These are phyloP conservation scores for Chenopodium album DNA, from an alignment of 148 eudicot genomes.

Conservation along the genomic window DNA sequence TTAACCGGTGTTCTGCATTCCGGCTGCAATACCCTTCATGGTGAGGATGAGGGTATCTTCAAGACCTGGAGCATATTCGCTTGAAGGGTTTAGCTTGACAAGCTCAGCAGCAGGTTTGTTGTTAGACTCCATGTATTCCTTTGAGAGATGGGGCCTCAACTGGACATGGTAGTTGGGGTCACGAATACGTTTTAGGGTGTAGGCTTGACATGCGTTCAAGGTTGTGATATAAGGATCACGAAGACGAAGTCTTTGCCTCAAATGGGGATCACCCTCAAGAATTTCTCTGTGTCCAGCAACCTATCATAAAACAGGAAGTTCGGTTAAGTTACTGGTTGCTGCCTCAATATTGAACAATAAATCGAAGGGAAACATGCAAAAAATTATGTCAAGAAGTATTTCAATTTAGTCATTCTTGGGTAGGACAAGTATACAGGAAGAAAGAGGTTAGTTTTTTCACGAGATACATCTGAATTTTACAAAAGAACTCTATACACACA, in stretches of 20 bases:
- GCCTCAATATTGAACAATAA: too few relatives aligned
- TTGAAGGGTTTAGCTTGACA: constrained; percentile 76
- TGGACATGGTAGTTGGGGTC: constrained; percentile 72
- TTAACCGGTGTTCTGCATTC: constrained; percentile 95
- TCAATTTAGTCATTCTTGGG: not conserved
- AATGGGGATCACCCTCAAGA: constrained; percentile 79
- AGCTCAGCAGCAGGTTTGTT: constrained; percentile 74
- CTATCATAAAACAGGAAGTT: constrained; percentile 32
- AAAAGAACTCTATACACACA: too few relatives aligned
- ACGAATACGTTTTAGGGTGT: constrained; percentile 83
- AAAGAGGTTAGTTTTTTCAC: not conserved
- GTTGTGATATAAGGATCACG: constrained; percentile 94
- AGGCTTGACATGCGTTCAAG: constrained; percentile 79
- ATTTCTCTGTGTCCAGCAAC: constrained; percentile 93
- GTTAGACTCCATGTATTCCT: constrained; percentile 59
- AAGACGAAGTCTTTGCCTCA: constrained; percentile 81
- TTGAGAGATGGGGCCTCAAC: constrained; percentile 82
- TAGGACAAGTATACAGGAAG: not conserved
- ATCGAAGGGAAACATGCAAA: too few relatives aligned
- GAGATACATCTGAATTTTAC: not conserved
- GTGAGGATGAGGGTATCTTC: constrained; percentile 98
- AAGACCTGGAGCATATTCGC: constrained; percentile 95
- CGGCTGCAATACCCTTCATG: constrained; percentile 99
- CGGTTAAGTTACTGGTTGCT: not conserved
- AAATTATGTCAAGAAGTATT: not conserved